Conservation (phyloP, 2,329 filamentous ascomycete species). For the Exophiala spinifera region DNA sequence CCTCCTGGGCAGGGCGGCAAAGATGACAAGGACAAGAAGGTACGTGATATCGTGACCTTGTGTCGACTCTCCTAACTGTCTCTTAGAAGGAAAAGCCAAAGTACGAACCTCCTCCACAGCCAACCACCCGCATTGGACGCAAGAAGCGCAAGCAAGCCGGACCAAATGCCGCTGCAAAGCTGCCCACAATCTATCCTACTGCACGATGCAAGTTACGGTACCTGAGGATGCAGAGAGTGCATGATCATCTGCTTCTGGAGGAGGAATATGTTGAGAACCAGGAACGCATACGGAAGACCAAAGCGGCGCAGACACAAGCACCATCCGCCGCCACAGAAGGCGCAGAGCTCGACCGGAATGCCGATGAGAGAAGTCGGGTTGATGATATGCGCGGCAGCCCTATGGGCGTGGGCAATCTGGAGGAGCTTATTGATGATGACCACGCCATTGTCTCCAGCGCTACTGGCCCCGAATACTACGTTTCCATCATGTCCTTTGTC, state of each 20-base stretch:
- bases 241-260: constrained; percentile 93
- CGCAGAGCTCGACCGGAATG: constrained; percentile 80
- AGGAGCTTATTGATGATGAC: constrained; percentile 99
- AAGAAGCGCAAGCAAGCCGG: constrained; percentile 98
- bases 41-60: constrained; percentile 36
- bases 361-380: constrained; percentile 89
- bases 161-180: constrained; percentile 89
- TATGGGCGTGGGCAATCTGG: constrained; percentile 95
- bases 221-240: constrained; percentile 95
- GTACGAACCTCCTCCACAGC: constrained; percentile 97
- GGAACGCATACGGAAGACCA: constrained; percentile 89
- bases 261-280: constrained; percentile 99
- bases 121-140: constrained; percentile 92
- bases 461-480: constrained; percentile 97
- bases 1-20: constrained; percentile 69
- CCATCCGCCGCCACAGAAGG: constrained; percentile 60
- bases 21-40: constrained; percentile 93
- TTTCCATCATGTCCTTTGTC: constrained; percentile 99
- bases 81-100: constrained; percentile 97
- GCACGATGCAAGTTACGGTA: constrained; percentile 97
- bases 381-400: constrained; percentile 98
- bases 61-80: not conserved
- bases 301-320: constrained; percentile 66
- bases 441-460: constrained; percentile 98
- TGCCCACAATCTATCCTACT: constrained; percentile 89